A percentile compares a stretch with the other conserved stretches of the same genome.
Conservation (phyloP, 495 filamentous ascomycete genomes). For the Staphylotrichum tortipilum region DNA sequence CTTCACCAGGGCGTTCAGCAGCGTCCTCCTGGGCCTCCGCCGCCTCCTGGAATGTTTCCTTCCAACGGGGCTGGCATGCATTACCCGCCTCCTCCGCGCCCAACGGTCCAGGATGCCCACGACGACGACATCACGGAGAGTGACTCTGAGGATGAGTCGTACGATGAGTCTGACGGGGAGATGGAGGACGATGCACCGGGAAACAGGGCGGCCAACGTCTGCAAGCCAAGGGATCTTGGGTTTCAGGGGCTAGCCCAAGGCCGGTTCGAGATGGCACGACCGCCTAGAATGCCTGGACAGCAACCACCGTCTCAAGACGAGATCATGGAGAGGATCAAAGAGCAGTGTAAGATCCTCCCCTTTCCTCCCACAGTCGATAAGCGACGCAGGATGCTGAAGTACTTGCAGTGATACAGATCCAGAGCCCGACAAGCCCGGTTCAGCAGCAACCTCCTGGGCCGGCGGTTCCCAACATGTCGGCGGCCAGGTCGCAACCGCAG, state of each 20-base stretch:
- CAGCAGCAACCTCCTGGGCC: not conserved
- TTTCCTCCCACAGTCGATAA: not conserved
- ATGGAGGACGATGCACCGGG: not conserved
- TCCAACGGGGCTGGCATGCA: not conserved
- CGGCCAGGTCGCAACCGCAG: not conserved
- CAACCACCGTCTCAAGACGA: constrained; percentile 9
- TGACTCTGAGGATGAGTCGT: constrained; percentile 1
- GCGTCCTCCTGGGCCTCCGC: not conserved
- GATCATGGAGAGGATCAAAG: constrained; percentile 20
- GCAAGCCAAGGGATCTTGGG: not conserved
- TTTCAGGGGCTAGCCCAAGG: not conserved
- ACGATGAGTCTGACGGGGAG: not conserved
- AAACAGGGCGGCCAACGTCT: not conserved
- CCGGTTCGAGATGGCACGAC: not conserved
- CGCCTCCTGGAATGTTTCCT: not conserved
- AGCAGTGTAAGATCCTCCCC: constrained; percentile 3
- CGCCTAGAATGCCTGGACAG: not conserved
- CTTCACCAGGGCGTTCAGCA: too few relatives aligned
- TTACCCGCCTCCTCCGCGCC: not conserved
- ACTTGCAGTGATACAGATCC: constrained; percentile 11
- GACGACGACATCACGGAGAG: constrained; percentile 5
- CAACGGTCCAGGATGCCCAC: not conserved
- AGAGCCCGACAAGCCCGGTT: not conserved
- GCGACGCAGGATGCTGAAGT: constrained; percentile 2
- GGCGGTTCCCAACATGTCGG: not conserved